Evolutionary conservation across 1,284 basidiomycete species (phyloP), one percentile per base, ranked within the genome.

Genomic region (Moesziomyces aphidis): DNA sequence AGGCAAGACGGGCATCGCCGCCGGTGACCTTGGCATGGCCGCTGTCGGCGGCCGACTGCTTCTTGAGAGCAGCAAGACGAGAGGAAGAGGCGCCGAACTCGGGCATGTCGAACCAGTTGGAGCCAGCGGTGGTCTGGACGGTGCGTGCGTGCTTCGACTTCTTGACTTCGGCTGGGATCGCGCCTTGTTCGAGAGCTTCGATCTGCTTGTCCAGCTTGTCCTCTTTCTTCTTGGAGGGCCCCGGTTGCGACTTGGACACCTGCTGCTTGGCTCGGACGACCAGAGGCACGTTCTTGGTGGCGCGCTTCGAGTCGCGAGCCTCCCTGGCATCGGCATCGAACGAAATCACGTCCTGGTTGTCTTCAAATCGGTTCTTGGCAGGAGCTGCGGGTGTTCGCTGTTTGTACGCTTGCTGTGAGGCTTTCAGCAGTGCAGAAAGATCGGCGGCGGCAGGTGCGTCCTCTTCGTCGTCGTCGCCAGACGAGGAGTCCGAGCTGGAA

Each of bases 41-140:
- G 6, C 39, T 46, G 46, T 79, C 66, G 13, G 68, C 63, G 8
- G 65, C 72, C 2, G 74, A 63, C 9, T 72, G 65, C 51, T 66
- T 75, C 36, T 63, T 67, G 43, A 61, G 54, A 0, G 68, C 67
- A 13, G 57, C 63, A 17, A 77, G 51, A 54, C 65, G 31, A 24
- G 70, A 55, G 24, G 60, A 39, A 2, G 63, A 70, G 15, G 73
- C 70, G 7, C 69, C 70, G 23, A 94, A 93, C 7, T 93, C 90
- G 31, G 96, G 95, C 63, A 98, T 88, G 79, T 96, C 92, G 79
- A 94, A 95, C 95, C 96, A 99, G 55, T 89, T 88, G 50, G 91
- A 89, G 0, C 94, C 94, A 0, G 93, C 89, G 0, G 93, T 60
- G 28, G 66, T 70, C 39, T 61, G 57, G 19, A 63, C 60, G 17